Percentiles rank a stretch among this genome's conserved stretches.
phyloP scores from a whole-genome alignment of 2,329 filamentous ascomycete genomes.

The Chaetothyriales sp. region DNA sequence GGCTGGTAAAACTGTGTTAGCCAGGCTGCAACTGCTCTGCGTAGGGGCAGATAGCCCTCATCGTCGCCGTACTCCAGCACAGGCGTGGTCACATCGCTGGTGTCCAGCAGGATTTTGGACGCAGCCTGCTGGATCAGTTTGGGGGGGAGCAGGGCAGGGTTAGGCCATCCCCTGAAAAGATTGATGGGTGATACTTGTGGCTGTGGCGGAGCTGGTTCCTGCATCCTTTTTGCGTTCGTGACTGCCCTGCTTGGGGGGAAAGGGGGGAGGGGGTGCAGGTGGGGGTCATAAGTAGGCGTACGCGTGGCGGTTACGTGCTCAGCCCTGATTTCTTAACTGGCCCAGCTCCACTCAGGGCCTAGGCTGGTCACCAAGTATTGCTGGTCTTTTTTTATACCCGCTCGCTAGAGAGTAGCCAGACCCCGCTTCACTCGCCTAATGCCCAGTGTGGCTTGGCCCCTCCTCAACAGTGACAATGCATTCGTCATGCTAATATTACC shows the following conservation, averaged over 20 bases:
- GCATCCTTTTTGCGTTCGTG: background rate
- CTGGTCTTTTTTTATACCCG: background rate
- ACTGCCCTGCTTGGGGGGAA: too few relatives aligned
- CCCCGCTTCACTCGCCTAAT: background rate
- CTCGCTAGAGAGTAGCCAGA: too few relatives aligned
- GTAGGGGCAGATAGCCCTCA: conserved; percentile 54
- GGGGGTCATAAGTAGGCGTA: background rate
- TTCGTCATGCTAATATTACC: too few relatives aligned
- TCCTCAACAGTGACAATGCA: too few relatives aligned
- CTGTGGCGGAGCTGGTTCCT: background rate
- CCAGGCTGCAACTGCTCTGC: conserved; percentile 55
- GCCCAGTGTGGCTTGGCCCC: too few relatives aligned
- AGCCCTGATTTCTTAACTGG: background rate
- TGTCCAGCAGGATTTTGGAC: conserved; percentile 31
- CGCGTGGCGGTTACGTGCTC: background rate
- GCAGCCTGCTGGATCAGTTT: conserved; percentile 43
- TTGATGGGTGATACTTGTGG: conserved; percentile 21
- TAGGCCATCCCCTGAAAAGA: conserved; percentile 33
- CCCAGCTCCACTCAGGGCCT: background rate
- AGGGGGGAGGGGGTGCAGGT: too few relatives aligned
- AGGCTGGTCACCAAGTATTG: background rate
- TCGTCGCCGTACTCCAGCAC: conserved; percentile 71
- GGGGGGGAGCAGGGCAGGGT: conserved; percentile 49
- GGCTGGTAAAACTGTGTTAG: conserved; percentile 47
- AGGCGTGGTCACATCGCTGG: conserved; percentile 41